These are phyloP conservation scores for Starmerella gropengiesseri DNA, from an alignment of 805 yeast genomes.

Conservation along the genomic window DNA sequence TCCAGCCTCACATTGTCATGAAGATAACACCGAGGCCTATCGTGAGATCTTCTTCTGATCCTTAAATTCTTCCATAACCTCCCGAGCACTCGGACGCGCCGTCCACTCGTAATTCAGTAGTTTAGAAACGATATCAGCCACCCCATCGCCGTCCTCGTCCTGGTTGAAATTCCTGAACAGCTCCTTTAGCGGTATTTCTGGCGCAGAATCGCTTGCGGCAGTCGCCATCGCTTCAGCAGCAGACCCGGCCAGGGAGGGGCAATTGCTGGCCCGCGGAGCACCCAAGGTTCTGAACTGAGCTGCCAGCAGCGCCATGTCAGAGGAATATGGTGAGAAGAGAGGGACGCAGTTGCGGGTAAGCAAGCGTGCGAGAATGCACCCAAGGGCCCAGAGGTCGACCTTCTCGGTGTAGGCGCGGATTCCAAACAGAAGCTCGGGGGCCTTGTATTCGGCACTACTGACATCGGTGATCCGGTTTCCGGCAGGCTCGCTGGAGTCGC, in stretches of 20 bases:
- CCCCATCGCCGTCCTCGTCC: neutral
- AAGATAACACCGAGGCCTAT: neutral
- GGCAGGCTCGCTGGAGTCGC: conserved; percentile 17
- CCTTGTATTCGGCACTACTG: conserved; percentile 54
- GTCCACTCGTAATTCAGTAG: conserved; percentile 15
- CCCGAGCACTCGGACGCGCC: conserved; percentile 12
- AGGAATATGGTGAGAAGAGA: conserved; percentile 34
- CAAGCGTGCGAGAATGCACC: conserved; percentile 48
- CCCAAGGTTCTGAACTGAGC: conserved; percentile 51
- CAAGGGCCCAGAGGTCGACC: conserved; percentile 66
- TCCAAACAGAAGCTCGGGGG: conserved; percentile 65
- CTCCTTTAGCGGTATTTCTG: neutral
- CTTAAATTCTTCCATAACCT: neutral
- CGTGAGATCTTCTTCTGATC: neutral
- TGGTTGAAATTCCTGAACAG: neutral
- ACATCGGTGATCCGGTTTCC: conserved; percentile 39
- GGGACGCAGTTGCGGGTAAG: conserved; percentile 34
- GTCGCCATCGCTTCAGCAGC: conserved; percentile 11
- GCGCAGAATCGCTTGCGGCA: neutral
- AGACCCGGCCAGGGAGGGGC: conserved; percentile 20
- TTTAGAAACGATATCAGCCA: conserved; percentile 1
- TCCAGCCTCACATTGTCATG: neutral
- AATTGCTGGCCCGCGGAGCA: conserved; percentile 32
- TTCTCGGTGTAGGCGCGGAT: conserved; percentile 41
- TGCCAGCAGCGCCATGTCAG: conserved; percentile 51